Evolutionary conservation across 2,329 filamentous ascomycete genomes (phyloP).

Genomic region (Cercospora brassicicola): DNA sequence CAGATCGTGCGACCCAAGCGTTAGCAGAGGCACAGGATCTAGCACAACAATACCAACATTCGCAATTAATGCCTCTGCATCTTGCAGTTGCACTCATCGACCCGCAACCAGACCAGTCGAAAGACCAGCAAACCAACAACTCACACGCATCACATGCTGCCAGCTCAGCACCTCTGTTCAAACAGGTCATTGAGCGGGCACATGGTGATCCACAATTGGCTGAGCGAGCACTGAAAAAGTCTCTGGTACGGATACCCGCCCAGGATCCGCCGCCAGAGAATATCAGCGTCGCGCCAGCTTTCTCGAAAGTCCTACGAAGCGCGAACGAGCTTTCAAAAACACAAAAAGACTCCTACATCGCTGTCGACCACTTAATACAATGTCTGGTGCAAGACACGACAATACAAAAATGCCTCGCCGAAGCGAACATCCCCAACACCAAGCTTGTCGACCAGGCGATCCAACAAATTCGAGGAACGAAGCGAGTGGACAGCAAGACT

Average conservation of each 20-base stretch:
- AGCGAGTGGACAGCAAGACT: constrained; percentile 91
- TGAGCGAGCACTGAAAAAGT: constrained; percentile 87
- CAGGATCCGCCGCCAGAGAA: constrained; percentile 93
- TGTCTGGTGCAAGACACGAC: constrained; percentile 75
- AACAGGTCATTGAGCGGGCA: constrained; percentile 89
- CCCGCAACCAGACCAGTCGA: constrained; percentile 69
- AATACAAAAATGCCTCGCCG: constrained; percentile 72
- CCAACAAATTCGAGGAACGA: constrained; percentile 85
- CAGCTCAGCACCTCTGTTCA: constrained; percentile 73
- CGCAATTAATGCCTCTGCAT: constrained; percentile 86
- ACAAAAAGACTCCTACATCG: constrained; percentile 95
- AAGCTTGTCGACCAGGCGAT: constrained; percentile 92
- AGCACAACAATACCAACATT: constrained; percentile 85
- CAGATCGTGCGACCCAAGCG: constrained; percentile 86
- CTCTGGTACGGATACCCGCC: constrained; percentile 82
- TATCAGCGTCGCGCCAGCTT: constrained; percentile 76
- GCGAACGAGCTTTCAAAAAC: constrained; percentile 90
- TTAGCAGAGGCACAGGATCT: constrained; percentile 84
- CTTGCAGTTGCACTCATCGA: constrained; percentile 80
- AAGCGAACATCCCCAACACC: constrained; percentile 85
- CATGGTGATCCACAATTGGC: constrained; percentile 89
- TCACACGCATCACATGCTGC: constrained; percentile 65
- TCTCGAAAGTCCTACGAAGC: constrained; percentile 77
- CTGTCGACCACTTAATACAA: constrained; percentile 90
- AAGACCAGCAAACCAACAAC: constrained; percentile 69